A percentile compares a stretch with the other conserved stretches of the same genome.
These are phyloP conservation scores for Teratosphaeria destructans DNA, from an alignment of 2,329 filamentous ascomycete genomes.

Conservation along the genomic window DNA sequence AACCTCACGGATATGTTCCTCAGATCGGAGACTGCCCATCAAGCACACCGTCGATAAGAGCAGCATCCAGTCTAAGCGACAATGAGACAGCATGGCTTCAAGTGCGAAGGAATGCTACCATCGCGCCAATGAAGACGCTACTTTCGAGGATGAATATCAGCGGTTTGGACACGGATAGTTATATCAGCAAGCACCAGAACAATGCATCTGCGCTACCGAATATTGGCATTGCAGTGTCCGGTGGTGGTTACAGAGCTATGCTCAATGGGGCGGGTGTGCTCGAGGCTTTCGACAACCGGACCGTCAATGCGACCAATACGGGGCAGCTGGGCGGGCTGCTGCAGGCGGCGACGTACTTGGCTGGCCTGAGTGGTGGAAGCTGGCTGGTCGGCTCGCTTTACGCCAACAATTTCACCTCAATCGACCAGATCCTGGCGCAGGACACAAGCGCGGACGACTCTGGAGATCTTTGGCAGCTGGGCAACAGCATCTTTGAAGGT, in stretches of 20 bases:
- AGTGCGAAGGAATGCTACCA: slow-evolving; percentile 59
- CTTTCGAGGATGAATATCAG: slow-evolving; percentile 61
- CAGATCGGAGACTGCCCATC: slow-evolving; percentile 57
- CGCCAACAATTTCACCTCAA: slow-evolving; percentile 65
- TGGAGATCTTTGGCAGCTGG: slow-evolving; percentile 50
- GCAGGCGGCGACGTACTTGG: slow-evolving; percentile 69
- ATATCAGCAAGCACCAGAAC: slow-evolving; percentile 51
- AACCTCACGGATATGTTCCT: slow-evolving; percentile 63
- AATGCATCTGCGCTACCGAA: slow-evolving; percentile 53
- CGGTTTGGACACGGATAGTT: slow-evolving; percentile 65
- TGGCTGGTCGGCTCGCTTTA: slow-evolving; percentile 80
- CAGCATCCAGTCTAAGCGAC: slow-evolving; percentile 50
- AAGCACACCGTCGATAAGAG: slow-evolving; percentile 57
- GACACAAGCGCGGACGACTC: slow-evolving; percentile 14
- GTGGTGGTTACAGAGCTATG: slow-evolving; percentile 79
- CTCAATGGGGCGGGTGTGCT: slow-evolving; percentile 72
- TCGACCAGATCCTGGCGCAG: slow-evolving; percentile 44
- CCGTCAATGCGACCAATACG: slow-evolving; percentile 45
- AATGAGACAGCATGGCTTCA: slow-evolving; percentile 67
- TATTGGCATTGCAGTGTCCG: slow-evolving; percentile 68
- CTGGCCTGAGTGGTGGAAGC: slow-evolving; percentile 70
- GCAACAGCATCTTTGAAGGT: slow-evolving; percentile 50
- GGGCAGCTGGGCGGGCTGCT: slow-evolving; percentile 72
- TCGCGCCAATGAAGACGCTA: slow-evolving; percentile 64
- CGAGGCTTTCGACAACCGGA: slow-evolving; percentile 68